These are phyloP conservation scores for Candida krabiensis DNA, from an alignment of 805 yeast species.

Conservation along the genomic window DNA sequence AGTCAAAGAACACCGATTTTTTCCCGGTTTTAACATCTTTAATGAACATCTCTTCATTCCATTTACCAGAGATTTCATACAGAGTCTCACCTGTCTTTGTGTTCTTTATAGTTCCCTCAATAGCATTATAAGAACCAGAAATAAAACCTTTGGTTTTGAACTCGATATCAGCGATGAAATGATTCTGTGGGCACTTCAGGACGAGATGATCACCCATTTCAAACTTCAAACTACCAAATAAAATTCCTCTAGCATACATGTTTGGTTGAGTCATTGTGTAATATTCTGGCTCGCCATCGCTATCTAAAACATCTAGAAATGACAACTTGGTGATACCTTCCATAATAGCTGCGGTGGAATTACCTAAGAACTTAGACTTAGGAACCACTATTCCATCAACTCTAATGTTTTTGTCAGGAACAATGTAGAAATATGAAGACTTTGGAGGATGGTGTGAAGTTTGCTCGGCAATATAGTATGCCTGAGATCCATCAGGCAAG, in stretches of 20 bases:
- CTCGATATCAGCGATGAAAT: conserved; percentile 76
- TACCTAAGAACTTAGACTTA: conserved; percentile 85
- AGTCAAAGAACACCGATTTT: conserved; percentile 57
- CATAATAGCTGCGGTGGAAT: conserved; percentile 97
- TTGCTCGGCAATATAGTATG: conserved; percentile 89
- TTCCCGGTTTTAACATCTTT: conserved; percentile 45
- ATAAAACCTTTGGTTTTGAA: conserved; percentile 95
- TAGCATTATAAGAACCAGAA: conserved; percentile 87
- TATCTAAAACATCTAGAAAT: conserved; percentile 57
- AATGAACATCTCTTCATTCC: conserved; percentile 85
- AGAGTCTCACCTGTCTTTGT: conserved; percentile 50
- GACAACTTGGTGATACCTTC: conserved; percentile 80
- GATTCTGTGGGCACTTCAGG: conserved; percentile 61
- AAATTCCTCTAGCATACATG: conserved; percentile 89
- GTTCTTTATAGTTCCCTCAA: conserved; percentile 69
- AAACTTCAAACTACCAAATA: conserved; percentile 85
- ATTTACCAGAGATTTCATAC: conserved; percentile 80
- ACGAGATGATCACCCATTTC: conserved; percentile 92
- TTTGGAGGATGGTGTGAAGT: conserved; percentile 99
- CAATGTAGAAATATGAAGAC: conserved; percentile 84
- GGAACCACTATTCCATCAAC: conserved; percentile 91
- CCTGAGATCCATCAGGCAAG: conserved; percentile 60
- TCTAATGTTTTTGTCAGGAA: conserved; percentile 78
- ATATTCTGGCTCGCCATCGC: conserved; percentile 54
- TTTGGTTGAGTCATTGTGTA: conserved; percentile 94